phyloP scores from a whole-genome alignment of 2,329 filamentous ascomycete species.

The Claviceps monticola region DNA sequence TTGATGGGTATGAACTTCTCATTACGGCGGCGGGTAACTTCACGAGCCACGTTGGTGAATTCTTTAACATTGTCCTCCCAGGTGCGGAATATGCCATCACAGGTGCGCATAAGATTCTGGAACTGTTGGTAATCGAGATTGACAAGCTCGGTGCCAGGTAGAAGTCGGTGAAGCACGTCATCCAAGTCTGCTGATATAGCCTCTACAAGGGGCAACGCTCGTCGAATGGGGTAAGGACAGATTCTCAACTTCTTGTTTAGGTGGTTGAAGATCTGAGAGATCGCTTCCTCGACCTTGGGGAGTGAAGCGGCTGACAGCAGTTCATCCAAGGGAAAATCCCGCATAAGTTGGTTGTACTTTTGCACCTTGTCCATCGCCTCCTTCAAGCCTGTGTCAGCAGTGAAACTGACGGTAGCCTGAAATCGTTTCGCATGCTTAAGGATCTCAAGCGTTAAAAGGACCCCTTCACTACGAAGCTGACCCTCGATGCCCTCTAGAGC shows the following conservation, averaged over 20 bases:
- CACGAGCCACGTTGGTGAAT: constrained; percentile 93
- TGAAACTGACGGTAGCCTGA: constrained; percentile 93
- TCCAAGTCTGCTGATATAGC: constrained; percentile 92
- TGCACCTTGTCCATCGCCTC: constrained; percentile 93
- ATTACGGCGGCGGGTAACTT: constrained; percentile 82
- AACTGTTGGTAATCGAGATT: constrained; percentile 90
- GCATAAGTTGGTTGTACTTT: constrained; percentile 98
- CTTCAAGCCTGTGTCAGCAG: constrained; percentile 87
- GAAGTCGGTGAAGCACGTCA: constrained; percentile 66
- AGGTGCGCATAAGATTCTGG: constrained; percentile 65
- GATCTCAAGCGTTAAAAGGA: constrained; percentile 82
- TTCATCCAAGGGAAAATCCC: constrained; percentile 93
- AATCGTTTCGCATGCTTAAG: constrained; percentile 95
- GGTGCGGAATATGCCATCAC: constrained; percentile 72
- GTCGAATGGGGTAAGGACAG: constrained; percentile 84
- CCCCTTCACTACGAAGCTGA: constrained; percentile 78
- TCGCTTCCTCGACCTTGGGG: constrained; percentile 74
- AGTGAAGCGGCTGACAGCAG: constrained; percentile 83
- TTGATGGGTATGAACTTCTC: constrained; percentile 99
- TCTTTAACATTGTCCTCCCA: constrained; percentile 98
- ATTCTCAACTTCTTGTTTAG: constrained; percentile 97
- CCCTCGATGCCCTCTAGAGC: constrained; percentile 83
- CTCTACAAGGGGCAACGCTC: constrained; percentile 87
- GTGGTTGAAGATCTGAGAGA: constrained; percentile 81
- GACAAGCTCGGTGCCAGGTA: constrained; percentile 78